Evolutionary conservation across 179 eudicot species (phyloP).

Genomic region (Spinacia oleracea): DNA sequence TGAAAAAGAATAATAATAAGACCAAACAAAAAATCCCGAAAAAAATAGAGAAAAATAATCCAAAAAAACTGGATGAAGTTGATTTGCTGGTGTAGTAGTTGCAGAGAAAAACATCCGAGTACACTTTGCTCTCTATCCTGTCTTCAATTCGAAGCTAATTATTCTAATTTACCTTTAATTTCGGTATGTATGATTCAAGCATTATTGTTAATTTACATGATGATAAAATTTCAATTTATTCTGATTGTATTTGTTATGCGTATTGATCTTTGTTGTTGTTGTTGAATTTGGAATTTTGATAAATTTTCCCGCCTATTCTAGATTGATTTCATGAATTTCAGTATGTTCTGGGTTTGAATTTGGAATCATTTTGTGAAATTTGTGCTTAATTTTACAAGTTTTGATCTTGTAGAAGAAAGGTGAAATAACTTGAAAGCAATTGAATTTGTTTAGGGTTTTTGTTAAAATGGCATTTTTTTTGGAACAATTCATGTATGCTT

Average conservation of each 20-base stretch:
- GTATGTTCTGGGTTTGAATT: background rate
- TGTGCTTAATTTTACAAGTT: background rate
- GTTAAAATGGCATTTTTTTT: background rate
- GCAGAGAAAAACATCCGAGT: background rate
- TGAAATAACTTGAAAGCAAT: background rate
- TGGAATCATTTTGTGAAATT: too few species aligned
- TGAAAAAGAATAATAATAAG: too few species aligned
- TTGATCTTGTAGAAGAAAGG: background rate
- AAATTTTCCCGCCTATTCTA: background rate
- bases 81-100: background rate
- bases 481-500: background rate
- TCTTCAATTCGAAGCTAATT: background rate
- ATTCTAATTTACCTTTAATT: too few species aligned
- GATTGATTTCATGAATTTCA: background rate
- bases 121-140: too few species aligned
- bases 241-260: background rate
- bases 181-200: too few species aligned
- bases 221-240: background rate
- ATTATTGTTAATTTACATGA: too few species aligned
- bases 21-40: too few species aligned
- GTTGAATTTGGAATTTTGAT: background rate
- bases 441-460: constrained; percentile 9
- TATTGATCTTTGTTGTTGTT: background rate
- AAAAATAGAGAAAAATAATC: too few species aligned
- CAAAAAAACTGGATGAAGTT: background rate